Evolutionary conservation across 176 grass and related monocot genomes (phyloP), one percentile per base, ranked within the genome.

Genomic region (Thalia dealbata): DNA sequence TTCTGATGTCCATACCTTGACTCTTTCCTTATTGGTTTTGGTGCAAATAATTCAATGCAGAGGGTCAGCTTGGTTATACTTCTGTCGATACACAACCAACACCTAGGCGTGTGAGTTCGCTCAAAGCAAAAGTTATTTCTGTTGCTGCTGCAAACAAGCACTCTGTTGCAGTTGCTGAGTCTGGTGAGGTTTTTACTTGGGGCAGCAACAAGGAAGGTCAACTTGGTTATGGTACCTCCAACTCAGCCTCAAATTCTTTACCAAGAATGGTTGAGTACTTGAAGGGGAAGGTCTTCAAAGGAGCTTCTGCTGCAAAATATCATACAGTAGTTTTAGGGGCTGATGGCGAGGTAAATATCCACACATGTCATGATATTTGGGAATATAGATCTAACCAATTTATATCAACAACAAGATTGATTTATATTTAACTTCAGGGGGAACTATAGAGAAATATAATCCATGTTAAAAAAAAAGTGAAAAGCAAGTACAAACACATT

Each of bases 21-120:
- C 41, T 71, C 52, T 0, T 35, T 80, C 38, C 70, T 86, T 45
- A 67, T 55, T 55, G 82, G 63, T 70, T 73, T 0, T 69, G 15
- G 26, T 75, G 74, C 54, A n/a, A 69, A 14, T 73, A 26, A 13
- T 86, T 68, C 58, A 28, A 51, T 81, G 74, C 83, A 99, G 95
- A 99, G 88, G 95, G 95, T 67, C 95, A 99, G 79, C 90, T 99
- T 81, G 95, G 95, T 60, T 99, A 95, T 88, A 89, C 95, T 83
- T 93, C 95, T 68, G 83, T 99, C 8, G 95, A 99, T 74, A 99
- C 95, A 78, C 95, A 99, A 84, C 75, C 85, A 71, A 95, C 95
- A 79, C 95, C 95, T 72, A 80, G 90, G 18, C 85, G 90, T 68
- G 90, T 99, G 50, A 88, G 77, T 78, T 93, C 87, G 24, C 79